These are phyloP conservation scores for Artemisia tridentata DNA, from an alignment of 129 eudicot genomes.

Conservation along the genomic window DNA sequence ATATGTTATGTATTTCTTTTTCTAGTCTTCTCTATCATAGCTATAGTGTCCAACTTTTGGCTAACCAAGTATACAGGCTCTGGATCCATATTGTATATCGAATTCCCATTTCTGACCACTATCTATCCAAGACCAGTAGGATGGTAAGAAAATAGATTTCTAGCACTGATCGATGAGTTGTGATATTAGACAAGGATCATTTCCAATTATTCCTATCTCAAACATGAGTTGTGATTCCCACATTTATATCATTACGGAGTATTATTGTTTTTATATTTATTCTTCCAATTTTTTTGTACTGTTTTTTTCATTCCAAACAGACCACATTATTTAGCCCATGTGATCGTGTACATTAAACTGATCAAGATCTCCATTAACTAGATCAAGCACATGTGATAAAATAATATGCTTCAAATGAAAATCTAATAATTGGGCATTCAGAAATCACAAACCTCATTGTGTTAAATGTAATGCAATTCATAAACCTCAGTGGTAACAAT, in stretches of 20 bases:
- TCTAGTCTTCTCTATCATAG: no score
- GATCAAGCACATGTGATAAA: neutral
- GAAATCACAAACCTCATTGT: neutral
- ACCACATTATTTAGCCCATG: slow-evolving; percentile 34
- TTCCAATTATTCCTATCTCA: slow-evolving; percentile 4
- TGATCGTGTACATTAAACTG: slow-evolving; percentile 12
- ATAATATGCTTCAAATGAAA: neutral
- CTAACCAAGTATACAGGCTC: no score
- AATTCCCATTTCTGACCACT: no score
- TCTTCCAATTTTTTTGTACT: slow-evolving; percentile 10
- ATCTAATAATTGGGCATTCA: no score
- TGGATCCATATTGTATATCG: no score
- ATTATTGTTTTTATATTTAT: slow-evolving; percentile 14
- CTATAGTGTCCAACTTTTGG: no score
- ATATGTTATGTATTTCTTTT: no score
- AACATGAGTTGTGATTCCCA: slow-evolving; percentile 18
- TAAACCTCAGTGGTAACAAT: no score
- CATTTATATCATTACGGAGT: slow-evolving; percentile 4
- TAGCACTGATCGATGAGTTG: no score
- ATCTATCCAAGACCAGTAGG: no score
- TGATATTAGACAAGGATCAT: slow-evolving; percentile 24
- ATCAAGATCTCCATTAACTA: neutral
- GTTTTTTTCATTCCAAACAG: slow-evolving; percentile 16
- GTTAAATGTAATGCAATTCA: neutral
- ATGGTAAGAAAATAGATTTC: no score